phyloP scores from a whole-genome alignment of 2,329 filamentous ascomycete genomes.

The Ascocoryne sarcoides region DNA sequence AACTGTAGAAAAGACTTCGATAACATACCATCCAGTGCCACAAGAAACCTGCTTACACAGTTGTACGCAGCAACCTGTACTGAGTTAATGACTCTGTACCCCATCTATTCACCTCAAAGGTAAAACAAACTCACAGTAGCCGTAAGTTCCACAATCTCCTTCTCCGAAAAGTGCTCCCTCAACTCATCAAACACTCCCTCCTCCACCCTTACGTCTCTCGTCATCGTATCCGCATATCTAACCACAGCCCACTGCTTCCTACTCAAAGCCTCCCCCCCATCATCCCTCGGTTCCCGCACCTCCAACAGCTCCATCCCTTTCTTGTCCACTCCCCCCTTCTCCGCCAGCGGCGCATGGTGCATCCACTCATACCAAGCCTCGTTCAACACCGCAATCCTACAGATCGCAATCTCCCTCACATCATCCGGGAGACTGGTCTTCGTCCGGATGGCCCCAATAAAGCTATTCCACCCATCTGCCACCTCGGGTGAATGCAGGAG shows the following conservation, averaged over 20 bases:
- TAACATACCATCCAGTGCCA: conserved; percentile 65
- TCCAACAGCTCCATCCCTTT: conserved; percentile 22
- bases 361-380: conserved; percentile 78
- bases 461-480: conserved; percentile 67
- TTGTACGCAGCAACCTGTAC: conserved; percentile 64
- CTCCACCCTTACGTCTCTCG: conserved; percentile 57
- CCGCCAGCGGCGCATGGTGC: conserved; percentile 40
- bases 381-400: conserved; percentile 72
- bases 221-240: conserved; percentile 77
- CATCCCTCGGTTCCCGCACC: conserved; percentile 23
- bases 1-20: background rate
- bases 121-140: conserved; percentile 44
- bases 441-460: conserved; percentile 55
- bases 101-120: background rate
- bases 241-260: conserved; percentile 60
- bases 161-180: conserved; percentile 53
- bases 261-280: conserved; percentile 34
- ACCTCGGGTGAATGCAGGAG: conserved; percentile 67
- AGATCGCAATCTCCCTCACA: conserved; percentile 71
- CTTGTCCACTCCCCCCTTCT: conserved; percentile 23
- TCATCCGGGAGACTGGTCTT: conserved; percentile 40
- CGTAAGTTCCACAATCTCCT: conserved; percentile 73
- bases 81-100: too few species aligned
- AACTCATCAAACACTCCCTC: conserved; percentile 60
- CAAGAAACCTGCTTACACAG: conserved; percentile 74